Evolutionary conservation across 2,329 filamentous ascomycete species (phyloP).

Genomic region (Exophiala sp.): DNA sequence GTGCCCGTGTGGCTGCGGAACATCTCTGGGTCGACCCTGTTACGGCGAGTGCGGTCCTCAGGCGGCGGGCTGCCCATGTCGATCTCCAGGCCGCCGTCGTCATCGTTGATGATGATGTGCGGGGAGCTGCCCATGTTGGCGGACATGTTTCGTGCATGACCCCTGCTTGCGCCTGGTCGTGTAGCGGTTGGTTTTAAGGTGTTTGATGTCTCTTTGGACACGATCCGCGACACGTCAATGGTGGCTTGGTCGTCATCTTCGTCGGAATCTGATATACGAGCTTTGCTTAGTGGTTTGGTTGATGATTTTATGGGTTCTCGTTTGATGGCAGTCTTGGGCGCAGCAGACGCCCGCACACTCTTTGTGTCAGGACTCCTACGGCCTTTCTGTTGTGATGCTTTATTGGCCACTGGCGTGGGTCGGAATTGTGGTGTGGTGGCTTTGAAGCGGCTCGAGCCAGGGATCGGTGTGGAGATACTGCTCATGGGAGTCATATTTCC

Average conservation of each 20-base stretch:
- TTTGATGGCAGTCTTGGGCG: slow-evolving; percentile 6
- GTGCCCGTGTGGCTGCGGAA: slow-evolving; percentile 25
- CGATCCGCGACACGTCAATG: background rate
- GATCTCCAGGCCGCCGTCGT: slow-evolving; percentile 42
- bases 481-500: slow-evolving; percentile 30
- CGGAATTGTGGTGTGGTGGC: slow-evolving; percentile 34
- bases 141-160: slow-evolving; percentile 17
- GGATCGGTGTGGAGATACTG: slow-evolving; percentile 37
- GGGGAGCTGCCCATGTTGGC: slow-evolving; percentile 26
- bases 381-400: slow-evolving; percentile 18
- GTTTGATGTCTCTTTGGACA: background rate
- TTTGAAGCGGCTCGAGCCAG: slow-evolving; percentile 28
- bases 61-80: slow-evolving; percentile 48
- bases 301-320: slow-evolving; percentile 13
- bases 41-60: slow-evolving; percentile 28
- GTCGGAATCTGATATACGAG: slow-evolving; percentile 24
- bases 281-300: slow-evolving; percentile 17
- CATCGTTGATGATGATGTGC: slow-evolving; percentile 45
- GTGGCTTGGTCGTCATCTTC: slow-evolving; percentile 11
- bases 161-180: slow-evolving; percentile 1
- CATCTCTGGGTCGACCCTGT: slow-evolving; percentile 20
- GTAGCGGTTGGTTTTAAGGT: background rate
- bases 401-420: slow-evolving; percentile 32
- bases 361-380: slow-evolving; percentile 1
- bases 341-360: background rate